Base-by-base conservation (phyloP, 2,329 filamentous ascomycete species). In the Penicillium sclerotigenum region DNA sequence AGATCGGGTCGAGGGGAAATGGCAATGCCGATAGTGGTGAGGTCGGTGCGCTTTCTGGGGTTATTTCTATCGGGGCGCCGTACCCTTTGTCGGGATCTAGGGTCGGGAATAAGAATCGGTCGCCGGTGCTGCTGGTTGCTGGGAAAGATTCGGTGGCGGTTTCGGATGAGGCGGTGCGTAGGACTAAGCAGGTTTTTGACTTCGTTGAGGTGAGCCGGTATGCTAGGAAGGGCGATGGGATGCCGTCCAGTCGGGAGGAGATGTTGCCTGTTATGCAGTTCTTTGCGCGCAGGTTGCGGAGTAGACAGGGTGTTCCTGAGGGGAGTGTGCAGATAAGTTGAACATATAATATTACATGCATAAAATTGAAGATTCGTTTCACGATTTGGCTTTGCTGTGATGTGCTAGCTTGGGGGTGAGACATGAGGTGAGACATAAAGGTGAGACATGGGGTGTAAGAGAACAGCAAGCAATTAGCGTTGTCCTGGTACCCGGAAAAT, bases 211-310 rank as follows among this genome's bases (percentile, higher is more conserved):
- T 87, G 60, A 85, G 85, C 54, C 83, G 83, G 66, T 94, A 89
- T 85, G 83, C 81, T 67, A 84, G 87, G 68, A 73, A 72, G 3
- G 89, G 87, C 6, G 90, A 96, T 72, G 82, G 82, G 1, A 96
- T 97, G 92, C 91, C 91, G n/a, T 78, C 80, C 43, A 87, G 81
- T 69, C 81, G 88, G 51, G 91, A 95, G 11, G 92, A 97, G 79
- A 92, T 95, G 82, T 69, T 92, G 66, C 91, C 92, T 0, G 82
- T 97, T 58, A 97, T 97, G 91, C 84, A 88, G 68, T 97, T 87
- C 71, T 82, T 79, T 63, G 76, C 74, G 22, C 66, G 75, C 34
- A 65, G 73, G 47, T 62, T 79, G 57, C 69, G 71, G 55, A 79
- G 76, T 67, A 69, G 71, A 55, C 69, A 73, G 51, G 77, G 77